Evolutionary conservation across 2,329 filamentous ascomycete genomes (phyloP).

Genomic region (Aspergillus fumigatiaffinis): DNA sequence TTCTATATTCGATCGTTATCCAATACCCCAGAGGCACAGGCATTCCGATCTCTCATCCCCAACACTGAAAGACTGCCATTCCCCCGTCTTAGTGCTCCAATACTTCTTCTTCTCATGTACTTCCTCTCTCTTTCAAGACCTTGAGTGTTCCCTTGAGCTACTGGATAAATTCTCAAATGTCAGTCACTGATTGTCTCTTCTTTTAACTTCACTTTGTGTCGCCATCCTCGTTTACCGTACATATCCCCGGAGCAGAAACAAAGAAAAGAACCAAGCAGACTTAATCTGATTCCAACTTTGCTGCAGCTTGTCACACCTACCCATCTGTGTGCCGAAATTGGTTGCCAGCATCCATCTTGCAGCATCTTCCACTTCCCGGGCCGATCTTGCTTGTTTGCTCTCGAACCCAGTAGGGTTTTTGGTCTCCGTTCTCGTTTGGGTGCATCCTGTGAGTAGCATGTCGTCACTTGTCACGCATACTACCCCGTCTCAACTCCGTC

Average conservation of each 20-base stretch:
- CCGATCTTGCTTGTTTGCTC: background rate
- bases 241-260: conserved; percentile 1
- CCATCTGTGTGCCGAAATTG: conserved; percentile 7
- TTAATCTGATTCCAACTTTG: background rate
- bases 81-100: conserved; percentile 7
- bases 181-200: background rate
- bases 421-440: background rate
- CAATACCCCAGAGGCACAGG: conserved; percentile 3
- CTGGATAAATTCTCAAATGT: background rate
- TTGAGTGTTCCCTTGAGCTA: background rate
- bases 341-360: conserved; percentile 11
- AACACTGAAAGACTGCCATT: conserved; percentile 8
- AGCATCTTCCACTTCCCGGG: background rate
- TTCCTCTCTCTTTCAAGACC: background rate
- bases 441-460: background rate
- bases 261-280: conserved; percentile 1
- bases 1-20: conserved; percentile 4
- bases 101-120: conserved; percentile 3
- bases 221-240: conserved; percentile 12
- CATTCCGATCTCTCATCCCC: conserved; percentile 4
- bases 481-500: background rate
- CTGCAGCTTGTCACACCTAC: conserved; percentile 1
- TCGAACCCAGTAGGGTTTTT: background rate
- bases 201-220: conserved; percentile 10
- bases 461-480: background rate